Evolutionary conservation across 345 rosid genomes (phyloP), one percentile per base, ranked within the genome.

Genomic region (Populus pruinosa): DNA sequence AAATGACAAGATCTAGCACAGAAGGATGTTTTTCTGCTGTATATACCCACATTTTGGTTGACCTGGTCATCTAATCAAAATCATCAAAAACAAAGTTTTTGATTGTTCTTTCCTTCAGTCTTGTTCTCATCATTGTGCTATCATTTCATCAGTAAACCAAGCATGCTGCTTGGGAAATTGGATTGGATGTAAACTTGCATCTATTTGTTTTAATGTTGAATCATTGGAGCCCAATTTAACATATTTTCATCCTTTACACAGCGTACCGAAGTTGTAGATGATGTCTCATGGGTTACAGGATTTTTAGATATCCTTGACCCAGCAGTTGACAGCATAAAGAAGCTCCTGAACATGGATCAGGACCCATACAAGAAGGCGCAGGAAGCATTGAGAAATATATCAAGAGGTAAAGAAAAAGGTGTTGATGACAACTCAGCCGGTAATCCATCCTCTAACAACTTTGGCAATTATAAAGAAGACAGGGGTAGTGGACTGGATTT

Each of bases 211-310:
- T 13, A 4, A 47, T 47, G 17, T 14, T 1, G 16, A 47, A 47
- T 13, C 0, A 47, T 4, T 47, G 16, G 17, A 47, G 18, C 18
- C 17, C 50, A 47, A 3, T 47, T 47, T 47, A 47, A 47, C 50
- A 14, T 13, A 14, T 41, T 62, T 16, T 43, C 1, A 1, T 69
- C 35, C 59, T 43, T 25, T 80, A 50, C 72, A 81, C 91, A 96
- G 99, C 87, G 94, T 2, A 96, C 89, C 3, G 99, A 96, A 85
- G 90, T 96, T 17, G 97, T 92, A 12, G 99, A 96, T 43, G 99
- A 96, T 86, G 86, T 94, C 20, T 92, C 98, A 4, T 96, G 98
- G 99, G 89, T 92, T 62, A 89, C 81, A 25, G 99, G 99, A 67
- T 87, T 96, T 82, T 71, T 92, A 35, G 96, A 93, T 71, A 89